Evolutionary conservation across 441 rosid genomes (phyloP).

Genomic region (Populus trichocarpa): DNA sequence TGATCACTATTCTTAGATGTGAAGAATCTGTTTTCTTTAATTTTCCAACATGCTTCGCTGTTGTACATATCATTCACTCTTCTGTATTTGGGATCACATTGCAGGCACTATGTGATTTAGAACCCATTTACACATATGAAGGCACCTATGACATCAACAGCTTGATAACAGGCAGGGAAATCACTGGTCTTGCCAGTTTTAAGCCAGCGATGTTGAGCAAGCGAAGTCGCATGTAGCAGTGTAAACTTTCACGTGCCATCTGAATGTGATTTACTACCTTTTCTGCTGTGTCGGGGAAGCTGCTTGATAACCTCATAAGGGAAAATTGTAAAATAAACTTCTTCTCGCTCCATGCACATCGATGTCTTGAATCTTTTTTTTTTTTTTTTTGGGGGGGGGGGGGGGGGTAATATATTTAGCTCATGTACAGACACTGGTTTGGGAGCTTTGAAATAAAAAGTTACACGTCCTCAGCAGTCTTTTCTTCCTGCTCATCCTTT

Average conservation of each 20-base stretch:
- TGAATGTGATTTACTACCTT: not conserved
- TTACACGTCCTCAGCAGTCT: too few relatives aligned
- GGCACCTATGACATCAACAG: slow-evolving; percentile 89
- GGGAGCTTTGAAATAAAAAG: not conserved
- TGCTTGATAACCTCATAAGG: not conserved
- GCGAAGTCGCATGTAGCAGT: slow-evolving; percentile 58
- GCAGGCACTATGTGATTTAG: slow-evolving; percentile 98
- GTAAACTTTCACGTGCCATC: not conserved
- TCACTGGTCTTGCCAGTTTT: slow-evolving; percentile 82
- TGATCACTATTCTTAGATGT: not conserved
- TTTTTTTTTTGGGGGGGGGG: not conserved
- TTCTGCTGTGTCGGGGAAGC: not conserved
- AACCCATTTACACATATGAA: slow-evolving; percentile 88
- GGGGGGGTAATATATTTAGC: too few relatives aligned
- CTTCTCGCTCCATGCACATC: not conserved
- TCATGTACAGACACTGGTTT: not conserved
- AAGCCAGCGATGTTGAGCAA: slow-evolving; percentile 44
- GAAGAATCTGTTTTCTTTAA: not conserved
- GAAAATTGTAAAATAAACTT: slow-evolving; percentile 2
- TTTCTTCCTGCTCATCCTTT: too few relatives aligned
- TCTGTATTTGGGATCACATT: not conserved
- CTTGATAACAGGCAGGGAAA: slow-evolving; percentile 80
- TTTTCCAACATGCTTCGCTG: not conserved
- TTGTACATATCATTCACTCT: not conserved
- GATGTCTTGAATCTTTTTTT: not conserved